These are phyloP conservation scores for Scedosporium minutisporum DNA, from an alignment of 2,329 filamentous ascomycete genomes.

Conservation along the genomic window DNA sequence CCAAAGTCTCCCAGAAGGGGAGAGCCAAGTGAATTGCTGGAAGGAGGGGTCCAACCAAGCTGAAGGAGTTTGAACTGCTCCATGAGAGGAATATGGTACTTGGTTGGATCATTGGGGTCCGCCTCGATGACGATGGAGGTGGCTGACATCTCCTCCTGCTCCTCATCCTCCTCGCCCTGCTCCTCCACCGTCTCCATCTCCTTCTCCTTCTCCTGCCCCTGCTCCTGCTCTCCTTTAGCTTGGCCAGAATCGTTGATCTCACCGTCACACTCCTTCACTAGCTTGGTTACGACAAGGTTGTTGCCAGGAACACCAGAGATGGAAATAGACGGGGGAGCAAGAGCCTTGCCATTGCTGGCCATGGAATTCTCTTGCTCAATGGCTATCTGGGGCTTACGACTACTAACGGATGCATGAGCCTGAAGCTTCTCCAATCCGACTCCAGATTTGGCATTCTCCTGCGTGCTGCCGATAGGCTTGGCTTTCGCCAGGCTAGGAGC, in stretches of 20 bases:
- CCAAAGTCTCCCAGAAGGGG: neutral
- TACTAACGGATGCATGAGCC: neutral
- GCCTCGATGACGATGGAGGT: neutral
- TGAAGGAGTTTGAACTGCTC: neutral
- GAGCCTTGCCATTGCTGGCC: neutral
- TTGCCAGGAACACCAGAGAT: neutral
- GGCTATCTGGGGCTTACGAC: neutral
- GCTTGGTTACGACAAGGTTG: neutral
- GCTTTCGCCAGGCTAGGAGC: too few species aligned
- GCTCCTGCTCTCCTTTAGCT: too few species aligned
- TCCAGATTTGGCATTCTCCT: neutral
- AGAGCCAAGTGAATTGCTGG: neutral
- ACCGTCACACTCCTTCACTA: neutral
- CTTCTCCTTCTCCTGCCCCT: too few species aligned
- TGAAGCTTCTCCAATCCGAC: neutral
- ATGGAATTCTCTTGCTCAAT: too few species aligned
- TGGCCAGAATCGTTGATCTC: neutral
- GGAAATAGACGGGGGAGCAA: neutral
- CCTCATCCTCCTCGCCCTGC: neutral
- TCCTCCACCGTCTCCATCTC: neutral
- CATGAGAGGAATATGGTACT: neutral
- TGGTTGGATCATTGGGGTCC: neutral
- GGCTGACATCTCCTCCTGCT: neutral
- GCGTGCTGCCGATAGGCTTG: neutral
- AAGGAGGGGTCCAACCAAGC: neutral